A percentile compares a stretch with the other conserved stretches of the same genome.
phyloP scores from a whole-genome alignment of 768 basidiomycete species.

The Termitomyces sp. region DNA sequence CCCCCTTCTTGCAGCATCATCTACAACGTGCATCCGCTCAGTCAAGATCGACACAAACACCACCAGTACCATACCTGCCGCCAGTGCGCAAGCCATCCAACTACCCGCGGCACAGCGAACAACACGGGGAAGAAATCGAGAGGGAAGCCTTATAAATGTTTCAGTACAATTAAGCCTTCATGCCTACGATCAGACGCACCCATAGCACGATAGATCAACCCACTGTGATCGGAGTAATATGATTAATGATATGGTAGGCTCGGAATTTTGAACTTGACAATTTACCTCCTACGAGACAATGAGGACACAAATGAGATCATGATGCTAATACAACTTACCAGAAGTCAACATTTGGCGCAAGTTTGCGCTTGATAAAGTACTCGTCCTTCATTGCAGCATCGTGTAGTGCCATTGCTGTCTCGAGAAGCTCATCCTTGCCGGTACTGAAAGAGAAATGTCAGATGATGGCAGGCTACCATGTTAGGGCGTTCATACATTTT shows the following conservation, averaged over 20 bases:
- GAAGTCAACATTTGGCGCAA: slow-evolving; percentile 91
- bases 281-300: slow-evolving; percentile 48
- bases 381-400: slow-evolving; percentile 88
- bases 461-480: neutral
- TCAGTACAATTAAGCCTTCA: neutral
- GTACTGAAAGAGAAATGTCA: slow-evolving; percentile 44
- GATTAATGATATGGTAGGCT: neutral
- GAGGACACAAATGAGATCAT: slow-evolving; percentile 6
- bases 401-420: slow-evolving; percentile 86
- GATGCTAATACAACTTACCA: slow-evolving; percentile 43
- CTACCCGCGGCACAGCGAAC: slow-evolving; percentile 88
- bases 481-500: slow-evolving; percentile 47
- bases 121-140: slow-evolving; percentile 92
- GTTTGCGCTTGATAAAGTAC: slow-evolving; percentile 75
- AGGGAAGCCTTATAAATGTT: slow-evolving; percentile 65
- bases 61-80: slow-evolving; percentile 47
- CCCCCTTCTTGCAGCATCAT: slow-evolving; percentile 90
- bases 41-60: neutral
- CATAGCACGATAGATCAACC: slow-evolving; percentile 89
- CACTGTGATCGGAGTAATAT: slow-evolving; percentile 34
- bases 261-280: neutral
- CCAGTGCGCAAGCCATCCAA: slow-evolving; percentile 94
- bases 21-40: slow-evolving; percentile 51
- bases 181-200: slow-evolving; percentile 34
- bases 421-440: slow-evolving; percentile 77